A percentile compares a stretch with the other conserved stretches of the same genome.
Evolutionary conservation across 805 yeast species (phyloP).

Genomic region (Jamesozyma gamospora): DNA sequence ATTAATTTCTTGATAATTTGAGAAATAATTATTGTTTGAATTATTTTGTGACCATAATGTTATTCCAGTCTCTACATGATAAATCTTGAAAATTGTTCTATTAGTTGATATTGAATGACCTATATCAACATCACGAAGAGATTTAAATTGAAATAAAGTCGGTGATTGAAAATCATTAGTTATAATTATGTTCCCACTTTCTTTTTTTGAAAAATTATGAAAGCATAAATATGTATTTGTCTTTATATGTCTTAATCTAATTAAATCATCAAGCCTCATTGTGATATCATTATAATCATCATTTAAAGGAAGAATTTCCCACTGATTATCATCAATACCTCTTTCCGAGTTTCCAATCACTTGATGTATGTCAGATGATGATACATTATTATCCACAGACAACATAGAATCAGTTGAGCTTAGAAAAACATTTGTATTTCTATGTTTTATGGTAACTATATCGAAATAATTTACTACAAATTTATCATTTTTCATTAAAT

Average conservation of each 20-base stretch:
- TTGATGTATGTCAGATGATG: constrained; percentile 89
- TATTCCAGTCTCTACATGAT: constrained; percentile 79
- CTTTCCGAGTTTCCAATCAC: constrained; percentile 60
- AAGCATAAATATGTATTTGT: constrained; percentile 75
- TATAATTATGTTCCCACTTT: too few relatives aligned
- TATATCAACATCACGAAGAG: constrained; percentile 41
- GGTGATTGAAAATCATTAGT: too few relatives aligned
- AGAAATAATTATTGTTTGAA: neutral
- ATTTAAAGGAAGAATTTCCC: constrained; percentile 71
- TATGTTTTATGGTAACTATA: constrained; percentile 65
- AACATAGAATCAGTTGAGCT: constrained; percentile 69
- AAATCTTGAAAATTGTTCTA: constrained; percentile 54
- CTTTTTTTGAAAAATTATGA: too few relatives aligned
- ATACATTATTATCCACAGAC: constrained; percentile 90
- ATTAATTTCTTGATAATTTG: constrained; percentile 80
- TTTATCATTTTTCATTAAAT: constrained; percentile 43
- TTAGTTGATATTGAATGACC: constrained; percentile 48
- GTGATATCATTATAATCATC: constrained; percentile 31
- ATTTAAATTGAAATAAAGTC: constrained; percentile 68
- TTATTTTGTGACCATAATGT: constrained; percentile 91
- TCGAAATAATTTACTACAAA: constrained; percentile 69
- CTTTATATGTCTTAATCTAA: constrained; percentile 71
- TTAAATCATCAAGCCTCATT: constrained; percentile 57
- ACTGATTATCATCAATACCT: constrained; percentile 55
- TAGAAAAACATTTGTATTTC: constrained; percentile 63